Conservation (phyloP, 345 rosid species). For the Brassica juncea region DNA sequence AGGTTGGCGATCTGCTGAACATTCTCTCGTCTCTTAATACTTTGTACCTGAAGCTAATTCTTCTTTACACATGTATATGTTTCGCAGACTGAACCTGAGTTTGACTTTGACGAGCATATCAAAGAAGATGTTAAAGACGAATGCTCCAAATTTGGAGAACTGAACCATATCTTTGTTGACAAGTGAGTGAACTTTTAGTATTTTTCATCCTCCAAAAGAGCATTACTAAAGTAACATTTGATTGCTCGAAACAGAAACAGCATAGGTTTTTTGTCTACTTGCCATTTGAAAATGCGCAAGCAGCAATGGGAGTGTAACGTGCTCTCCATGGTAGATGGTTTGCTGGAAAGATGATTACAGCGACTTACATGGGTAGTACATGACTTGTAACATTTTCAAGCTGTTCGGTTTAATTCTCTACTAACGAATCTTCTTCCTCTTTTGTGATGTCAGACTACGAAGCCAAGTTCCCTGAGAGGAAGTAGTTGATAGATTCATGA, state of each 20-base stretch:
- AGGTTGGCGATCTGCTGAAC: constrained; percentile 49
- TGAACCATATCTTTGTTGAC: constrained; percentile 82
- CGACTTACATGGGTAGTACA: constrained; percentile 69
- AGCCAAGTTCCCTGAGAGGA: constrained; percentile 59
- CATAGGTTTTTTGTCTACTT: constrained; percentile 83
- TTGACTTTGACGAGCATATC: constrained; percentile 84
- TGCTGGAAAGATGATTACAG: constrained; percentile 97
- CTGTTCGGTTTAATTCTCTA: not conserved
- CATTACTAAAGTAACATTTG: too few species aligned
- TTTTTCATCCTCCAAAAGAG: too few species aligned
- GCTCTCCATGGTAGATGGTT: constrained; percentile 98
- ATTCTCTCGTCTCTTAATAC: not conserved
- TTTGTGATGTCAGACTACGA: constrained; percentile 52
- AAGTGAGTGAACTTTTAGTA: constrained; percentile 48
- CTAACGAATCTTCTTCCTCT: not conserved
- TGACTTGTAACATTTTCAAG: not conserved
- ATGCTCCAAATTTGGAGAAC: constrained; percentile 71
- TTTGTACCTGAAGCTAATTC: not conserved
- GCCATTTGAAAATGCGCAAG: constrained; percentile 59
- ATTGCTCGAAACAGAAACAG: constrained; percentile 56
- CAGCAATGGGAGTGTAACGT: constrained; percentile 71
- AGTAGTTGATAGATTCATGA: constrained; percentile 1
- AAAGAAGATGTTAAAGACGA: constrained; percentile 87
- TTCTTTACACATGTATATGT: constrained; percentile 6
- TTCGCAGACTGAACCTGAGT: constrained; percentile 78